phyloP scores from a whole-genome alignment of 441 rosid species.

The Syzygium syzygioides region DNA sequence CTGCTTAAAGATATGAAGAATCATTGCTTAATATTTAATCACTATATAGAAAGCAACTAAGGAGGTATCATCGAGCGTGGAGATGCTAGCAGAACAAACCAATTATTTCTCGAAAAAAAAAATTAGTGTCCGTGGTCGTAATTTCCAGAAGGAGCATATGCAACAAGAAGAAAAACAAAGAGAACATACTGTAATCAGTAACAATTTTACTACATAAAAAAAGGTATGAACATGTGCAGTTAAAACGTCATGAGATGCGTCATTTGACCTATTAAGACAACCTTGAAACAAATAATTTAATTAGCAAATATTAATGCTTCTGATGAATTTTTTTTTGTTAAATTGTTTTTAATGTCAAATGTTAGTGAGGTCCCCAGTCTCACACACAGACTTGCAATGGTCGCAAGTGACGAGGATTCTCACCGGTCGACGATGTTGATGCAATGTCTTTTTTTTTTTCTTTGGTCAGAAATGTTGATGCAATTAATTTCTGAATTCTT shows the following conservation, averaged over 20 bases:
- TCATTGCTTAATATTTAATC: not conserved
- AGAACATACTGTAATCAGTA: not conserved
- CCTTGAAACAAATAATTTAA: not conserved
- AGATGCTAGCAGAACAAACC: not conserved
- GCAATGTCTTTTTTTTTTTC: not conserved
- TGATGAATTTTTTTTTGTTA: not conserved
- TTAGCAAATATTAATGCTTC: not conserved
- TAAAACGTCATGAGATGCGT: not conserved
- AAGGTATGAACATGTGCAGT: not conserved
- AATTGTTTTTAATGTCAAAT: not conserved
- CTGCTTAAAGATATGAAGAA: not conserved
- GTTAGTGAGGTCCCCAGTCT: accelerated
- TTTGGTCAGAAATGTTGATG: too few species aligned
- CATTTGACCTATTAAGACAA: not conserved
- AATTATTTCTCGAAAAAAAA: not conserved
- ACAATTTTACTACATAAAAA: not conserved
- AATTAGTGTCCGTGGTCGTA: not conserved
- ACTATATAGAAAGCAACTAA: not conserved
- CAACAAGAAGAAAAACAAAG: not conserved
- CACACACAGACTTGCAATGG: not conserved
- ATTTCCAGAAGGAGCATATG: not conserved
- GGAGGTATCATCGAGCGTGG: not conserved
- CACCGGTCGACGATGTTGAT: not conserved
- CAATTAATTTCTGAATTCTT: not conserved
- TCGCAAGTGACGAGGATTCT: not conserved